A percentile compares a stretch with the other conserved stretches of the same genome.
Evolutionary conservation across 768 basidiomycete genomes (phyloP).

Genomic region (Rhodotorula sphaerocarpa): DNA sequence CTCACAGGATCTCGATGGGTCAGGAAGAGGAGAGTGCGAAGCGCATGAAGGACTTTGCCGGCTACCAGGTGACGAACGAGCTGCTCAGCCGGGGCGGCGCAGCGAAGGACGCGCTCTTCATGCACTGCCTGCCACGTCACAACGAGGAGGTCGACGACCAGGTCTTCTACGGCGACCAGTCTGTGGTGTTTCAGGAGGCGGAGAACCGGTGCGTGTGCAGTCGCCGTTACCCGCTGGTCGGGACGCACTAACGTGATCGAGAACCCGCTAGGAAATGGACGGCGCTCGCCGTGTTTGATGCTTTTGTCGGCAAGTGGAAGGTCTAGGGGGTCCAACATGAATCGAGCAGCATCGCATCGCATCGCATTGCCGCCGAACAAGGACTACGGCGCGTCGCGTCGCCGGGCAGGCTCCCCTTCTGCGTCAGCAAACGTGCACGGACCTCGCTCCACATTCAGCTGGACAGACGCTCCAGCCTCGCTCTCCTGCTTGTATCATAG

Average conservation of each 20-base stretch:
- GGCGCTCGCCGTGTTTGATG: slow-evolving; percentile 78
- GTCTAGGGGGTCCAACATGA: slow-evolving; percentile 1
- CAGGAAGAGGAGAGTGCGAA: slow-evolving; percentile 88
- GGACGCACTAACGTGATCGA: no score
- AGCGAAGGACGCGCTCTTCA: slow-evolving; percentile 51
- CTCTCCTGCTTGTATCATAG: no score
- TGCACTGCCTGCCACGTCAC: slow-evolving; percentile 94
- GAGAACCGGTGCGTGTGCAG: slow-evolving; percentile 61
- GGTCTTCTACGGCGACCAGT: slow-evolving; percentile 88
- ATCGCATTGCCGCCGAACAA: not conserved
- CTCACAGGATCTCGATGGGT: slow-evolving; percentile 90
- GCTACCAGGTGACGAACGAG: slow-evolving; percentile 87
- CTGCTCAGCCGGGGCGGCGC: slow-evolving; percentile 53
- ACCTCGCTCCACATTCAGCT: no score
- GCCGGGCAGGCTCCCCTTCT: no score
- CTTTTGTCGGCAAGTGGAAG: slow-evolving; percentile 36
- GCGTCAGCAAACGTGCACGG: no score
- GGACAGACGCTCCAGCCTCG: no score
- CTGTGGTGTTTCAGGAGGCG: slow-evolving; percentile 83
- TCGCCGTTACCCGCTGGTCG: no score
- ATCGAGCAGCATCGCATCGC: not conserved
- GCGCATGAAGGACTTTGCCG: slow-evolving; percentile 73
- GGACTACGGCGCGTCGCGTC: no score
- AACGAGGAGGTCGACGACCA: slow-evolving; percentile 90
- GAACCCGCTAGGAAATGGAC: slow-evolving; percentile 85